Conservation (phyloP, 1,139 yeast species). For the Taphrina communis region DNA sequence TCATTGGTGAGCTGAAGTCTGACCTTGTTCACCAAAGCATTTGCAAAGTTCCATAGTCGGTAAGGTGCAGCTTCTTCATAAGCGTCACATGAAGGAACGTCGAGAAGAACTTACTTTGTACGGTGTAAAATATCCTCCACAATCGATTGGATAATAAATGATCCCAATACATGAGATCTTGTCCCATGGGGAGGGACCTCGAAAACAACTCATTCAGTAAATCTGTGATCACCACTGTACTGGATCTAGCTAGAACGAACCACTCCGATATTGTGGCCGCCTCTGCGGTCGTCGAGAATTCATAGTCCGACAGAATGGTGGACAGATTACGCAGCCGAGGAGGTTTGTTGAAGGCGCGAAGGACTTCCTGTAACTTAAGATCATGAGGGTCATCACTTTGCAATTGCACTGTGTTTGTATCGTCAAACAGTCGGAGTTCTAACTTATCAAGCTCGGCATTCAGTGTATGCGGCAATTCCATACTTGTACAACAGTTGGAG, state of each 20-base stretch:
- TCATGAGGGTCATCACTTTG: slow-evolving; percentile 20
- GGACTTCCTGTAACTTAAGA: slow-evolving; percentile 17
- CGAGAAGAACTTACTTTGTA: slow-evolving; percentile 46
- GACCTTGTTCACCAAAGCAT: slow-evolving; percentile 33
- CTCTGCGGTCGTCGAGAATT: slow-evolving; percentile 16
- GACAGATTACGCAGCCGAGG: slow-evolving; percentile 24
- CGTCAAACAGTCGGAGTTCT: slow-evolving; percentile 9
- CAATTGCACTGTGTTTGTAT: background rate
- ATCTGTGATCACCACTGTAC: slow-evolving; percentile 45
- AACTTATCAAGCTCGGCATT: slow-evolving; percentile 9
- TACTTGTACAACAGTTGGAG: background rate
- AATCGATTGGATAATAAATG: slow-evolving; percentile 47
- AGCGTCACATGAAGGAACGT: slow-evolving; percentile 8
- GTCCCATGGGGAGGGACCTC: slow-evolving; percentile 51
- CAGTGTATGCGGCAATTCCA: slow-evolving; percentile 16
- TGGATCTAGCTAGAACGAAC: slow-evolving; percentile 47
- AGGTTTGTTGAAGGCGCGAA: slow-evolving; percentile 27
- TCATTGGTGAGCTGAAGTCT: slow-evolving; percentile 17
- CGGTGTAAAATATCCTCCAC: slow-evolving; percentile 48
- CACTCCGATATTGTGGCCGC: slow-evolving; percentile 43
- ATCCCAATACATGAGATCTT: slow-evolving; percentile 52
- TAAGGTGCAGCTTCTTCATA: slow-evolving; percentile 45
- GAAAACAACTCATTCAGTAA: slow-evolving; percentile 49
- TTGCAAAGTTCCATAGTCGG: slow-evolving; percentile 42
- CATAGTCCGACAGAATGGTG: slow-evolving; percentile 18